Evolutionary conservation across 2,329 filamentous ascomycete species (phyloP).

Genomic region (Chaetothyriales sp.): DNA sequence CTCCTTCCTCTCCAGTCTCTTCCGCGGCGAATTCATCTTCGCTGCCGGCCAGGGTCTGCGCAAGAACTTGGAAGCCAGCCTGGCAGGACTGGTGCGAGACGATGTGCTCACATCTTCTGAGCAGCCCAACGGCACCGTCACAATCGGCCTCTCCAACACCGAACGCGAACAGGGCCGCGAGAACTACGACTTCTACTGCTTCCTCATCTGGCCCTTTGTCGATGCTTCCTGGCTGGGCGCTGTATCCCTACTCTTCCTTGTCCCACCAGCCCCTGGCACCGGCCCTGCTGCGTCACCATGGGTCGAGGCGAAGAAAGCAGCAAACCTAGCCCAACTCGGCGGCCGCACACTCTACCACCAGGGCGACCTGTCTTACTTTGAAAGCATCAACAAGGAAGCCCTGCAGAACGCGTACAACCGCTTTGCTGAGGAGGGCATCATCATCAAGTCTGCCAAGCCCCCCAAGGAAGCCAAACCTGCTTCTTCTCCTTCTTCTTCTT

Average conservation of each 20-base stretch:
- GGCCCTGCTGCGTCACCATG: constrained; percentile 37
- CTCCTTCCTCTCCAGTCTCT: constrained; percentile 73
- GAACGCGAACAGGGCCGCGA: constrained; percentile 71
- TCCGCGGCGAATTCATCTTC: constrained; percentile 95
- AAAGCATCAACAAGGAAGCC: constrained; percentile 96
- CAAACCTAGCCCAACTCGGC: constrained; percentile 68
- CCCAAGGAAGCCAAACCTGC: constrained; percentile 35
- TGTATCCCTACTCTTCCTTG: constrained; percentile 72
- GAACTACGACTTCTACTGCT: constrained; percentile 98
- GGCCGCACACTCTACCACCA: constrained; percentile 97
- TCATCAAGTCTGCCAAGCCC: constrained; percentile 49
- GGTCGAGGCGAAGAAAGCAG: constrained; percentile 62
- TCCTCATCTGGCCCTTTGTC: constrained; percentile 96
- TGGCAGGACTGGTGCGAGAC: constrained; percentile 63
- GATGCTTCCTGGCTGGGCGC: constrained; percentile 87
- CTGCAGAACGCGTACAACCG: constrained; percentile 82
- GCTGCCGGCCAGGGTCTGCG: constrained; percentile 62
- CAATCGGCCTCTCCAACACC: constrained; percentile 56
- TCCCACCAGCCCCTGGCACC: constrained; percentile 45
- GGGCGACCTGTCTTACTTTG: constrained; percentile 91
- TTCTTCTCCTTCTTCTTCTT: background rate
- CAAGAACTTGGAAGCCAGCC: constrained; percentile 64
- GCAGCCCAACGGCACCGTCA: constrained; percentile 38
- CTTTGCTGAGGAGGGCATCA: constrained; percentile 81
- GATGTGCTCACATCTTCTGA: constrained; percentile 44